A percentile compares a stretch with the other conserved stretches of the same genome.
These are phyloP conservation scores for Candida anglica DNA, from an alignment of 805 yeast species.

Conservation along the genomic window DNA sequence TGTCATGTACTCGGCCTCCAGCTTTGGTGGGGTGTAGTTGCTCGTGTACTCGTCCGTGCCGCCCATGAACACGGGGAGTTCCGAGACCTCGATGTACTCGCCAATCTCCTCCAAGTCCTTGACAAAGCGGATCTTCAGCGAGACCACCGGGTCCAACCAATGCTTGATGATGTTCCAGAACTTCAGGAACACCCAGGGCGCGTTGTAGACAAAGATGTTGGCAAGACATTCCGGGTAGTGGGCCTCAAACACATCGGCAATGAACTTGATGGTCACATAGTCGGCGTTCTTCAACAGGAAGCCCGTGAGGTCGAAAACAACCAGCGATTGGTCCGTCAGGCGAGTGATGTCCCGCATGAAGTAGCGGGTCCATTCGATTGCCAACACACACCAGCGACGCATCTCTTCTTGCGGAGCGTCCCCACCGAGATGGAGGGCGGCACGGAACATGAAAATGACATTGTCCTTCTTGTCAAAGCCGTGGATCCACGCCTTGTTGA, in stretches of 20 bases:
- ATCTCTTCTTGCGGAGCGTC: conserved; percentile 39
- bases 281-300: conserved; percentile 93
- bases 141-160: conserved; percentile 97
- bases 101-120: conserved; percentile 63
- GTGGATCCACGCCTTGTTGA: conserved; percentile 67
- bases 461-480: conserved; percentile 73
- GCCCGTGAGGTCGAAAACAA: conserved; percentile 81
- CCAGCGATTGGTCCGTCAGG: conserved; percentile 40
- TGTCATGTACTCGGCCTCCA: conserved; percentile 53
- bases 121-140: conserved; percentile 84
- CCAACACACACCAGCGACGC: conserved; percentile 65
- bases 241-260: conserved; percentile 87
- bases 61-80: conserved; percentile 70
- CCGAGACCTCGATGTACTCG: conserved; percentile 53
- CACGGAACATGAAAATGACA: conserved; percentile 80
- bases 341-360: conserved; percentile 44
- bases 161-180: conserved; percentile 90
- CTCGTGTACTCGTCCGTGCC: conserved; percentile 56
- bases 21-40: no score
- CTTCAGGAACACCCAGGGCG: conserved; percentile 95
- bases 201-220: conserved; percentile 78
- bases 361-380: conserved; percentile 81
- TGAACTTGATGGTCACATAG: conserved; percentile 83
- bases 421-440: conserved; percentile 58
- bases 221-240: conserved; percentile 96